Evolutionary conservation across 805 yeast species (phyloP), one percentile per base, ranked within the genome.

Genomic region (Nakazawaea molendinolei): DNA sequence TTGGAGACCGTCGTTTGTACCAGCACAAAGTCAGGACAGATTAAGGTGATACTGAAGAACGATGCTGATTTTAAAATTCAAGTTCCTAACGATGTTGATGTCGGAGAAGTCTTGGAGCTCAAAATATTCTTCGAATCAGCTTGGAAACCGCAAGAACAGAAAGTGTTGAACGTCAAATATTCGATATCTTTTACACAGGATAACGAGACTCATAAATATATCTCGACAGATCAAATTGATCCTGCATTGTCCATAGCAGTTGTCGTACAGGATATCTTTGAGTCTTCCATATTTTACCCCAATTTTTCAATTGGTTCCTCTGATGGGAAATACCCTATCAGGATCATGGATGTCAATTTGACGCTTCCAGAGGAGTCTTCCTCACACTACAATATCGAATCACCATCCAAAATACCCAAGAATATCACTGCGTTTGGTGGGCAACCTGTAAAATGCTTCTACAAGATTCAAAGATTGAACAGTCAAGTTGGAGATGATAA

Each of bases 261-360:
- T 1, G 76, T 86, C 3, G 94, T 84, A 2, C 90, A 83, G 48
- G 95, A 86, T 52, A 75, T 79, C 8, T 84, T 83, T 61, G 72
- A 75, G 44, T 53, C 70, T 3, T 53, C 69, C 13, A 58, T 64
- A 20, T 57, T 85, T 1, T 79, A 72, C 44, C 76, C 86, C 5
- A 80, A 77, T 46, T 86, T 82, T 50, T 73, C 80, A 10, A 66
- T 85, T 30, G 80, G 85, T 14, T 68, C 87, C 4, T 63, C 79
- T 1, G 65, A 67, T 18, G 38, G 62, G 0, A 56, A 58, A 7
- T 47, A 53, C 4, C 94, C 92, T 0, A 62, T 80, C 2, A 58
- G 82, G 37, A 55, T 83, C 5, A 47, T 64, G 3, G 49, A 59
- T 5, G 76, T 73, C 15, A 52, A 56, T 9, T 34, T 60, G 15